These are phyloP conservation scores for Groenewaldozyma auringiensis DNA, from an alignment of 1,139 yeast genomes.

Conservation along the genomic window DNA sequence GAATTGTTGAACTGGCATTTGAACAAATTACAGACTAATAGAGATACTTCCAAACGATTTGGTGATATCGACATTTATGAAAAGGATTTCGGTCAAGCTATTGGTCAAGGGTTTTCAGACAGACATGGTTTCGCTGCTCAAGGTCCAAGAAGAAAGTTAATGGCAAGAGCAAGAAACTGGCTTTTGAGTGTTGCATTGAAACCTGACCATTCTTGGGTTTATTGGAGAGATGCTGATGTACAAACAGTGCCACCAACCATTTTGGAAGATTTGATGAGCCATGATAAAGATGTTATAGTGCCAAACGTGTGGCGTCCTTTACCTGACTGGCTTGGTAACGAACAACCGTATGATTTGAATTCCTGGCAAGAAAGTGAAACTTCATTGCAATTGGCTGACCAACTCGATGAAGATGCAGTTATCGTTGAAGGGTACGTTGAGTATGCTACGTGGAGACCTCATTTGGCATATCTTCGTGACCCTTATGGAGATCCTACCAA, in stretches of 20 bases:
- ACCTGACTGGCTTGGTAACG: constrained; percentile 82
- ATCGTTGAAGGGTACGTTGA: constrained; percentile 91
- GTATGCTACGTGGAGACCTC: constrained; percentile 90
- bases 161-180: constrained; percentile 74
- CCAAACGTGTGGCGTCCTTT: constrained; percentile 93
- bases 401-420: constrained; percentile 76
- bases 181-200: constrained; percentile 50
- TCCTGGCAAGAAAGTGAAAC: constrained; percentile 90
- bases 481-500: constrained; percentile 81
- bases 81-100: constrained; percentile 62
- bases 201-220: constrained; percentile 67
- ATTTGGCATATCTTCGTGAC: constrained; percentile 75
- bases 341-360: constrained; percentile 85
- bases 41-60: constrained; percentile 53
- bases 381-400: constrained; percentile 66
- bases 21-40: constrained; percentile 43
- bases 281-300: constrained; percentile 58
- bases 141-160: constrained; percentile 62
- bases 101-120: constrained; percentile 78
- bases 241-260: constrained; percentile 54
- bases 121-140: constrained; percentile 70
- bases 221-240: constrained; percentile 71
- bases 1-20: constrained; percentile 40
- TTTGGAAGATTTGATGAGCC: constrained; percentile 59
- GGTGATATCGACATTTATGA: constrained; percentile 50